Evolutionary conservation across 768 basidiomycete genomes (phyloP).

Genomic region (Hygrocybe coccinea): DNA sequence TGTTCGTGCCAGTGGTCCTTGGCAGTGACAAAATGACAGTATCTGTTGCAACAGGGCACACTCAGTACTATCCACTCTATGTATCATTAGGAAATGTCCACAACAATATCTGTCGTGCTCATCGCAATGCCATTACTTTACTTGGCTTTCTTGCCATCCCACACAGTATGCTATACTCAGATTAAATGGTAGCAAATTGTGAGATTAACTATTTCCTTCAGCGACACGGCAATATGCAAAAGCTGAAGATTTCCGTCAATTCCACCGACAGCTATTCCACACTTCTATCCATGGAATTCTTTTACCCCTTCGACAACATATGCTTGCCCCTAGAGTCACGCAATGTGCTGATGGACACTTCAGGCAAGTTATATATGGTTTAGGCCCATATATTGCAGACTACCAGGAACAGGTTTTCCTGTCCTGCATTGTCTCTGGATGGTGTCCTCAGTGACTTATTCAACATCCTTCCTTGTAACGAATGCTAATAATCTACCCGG

Average conservation of each 20-base stretch:
- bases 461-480: neutral
- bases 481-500: slow-evolving; percentile 7
- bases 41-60: slow-evolving; percentile 35
- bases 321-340: slow-evolving; percentile 24
- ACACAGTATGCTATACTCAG: slow-evolving; percentile 18
- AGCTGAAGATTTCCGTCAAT: slow-evolving; percentile 21
- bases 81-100: slow-evolving; percentile 29
- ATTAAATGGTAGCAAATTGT: neutral
- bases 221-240: slow-evolving; percentile 9
- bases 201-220: neutral
- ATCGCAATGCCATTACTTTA: slow-evolving; percentile 25
- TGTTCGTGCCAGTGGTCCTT: slow-evolving; percentile 31
- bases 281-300: slow-evolving; percentile 22
- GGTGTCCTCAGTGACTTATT: slow-evolving; percentile 31
- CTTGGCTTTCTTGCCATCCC: slow-evolving; percentile 29
- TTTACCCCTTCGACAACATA: slow-evolving; percentile 16
- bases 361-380: slow-evolving; percentile 24
- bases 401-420: slow-evolving; percentile 36
- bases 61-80: slow-evolving; percentile 35
- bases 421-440: slow-evolving; percentile 30
- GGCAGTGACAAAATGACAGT: slow-evolving; percentile 38
- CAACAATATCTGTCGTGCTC: slow-evolving; percentile 29
- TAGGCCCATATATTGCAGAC: slow-evolving; percentile 37
- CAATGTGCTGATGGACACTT: slow-evolving; percentile 30
- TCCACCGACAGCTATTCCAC: slow-evolving; percentile 30